A percentile compares a stretch with the other conserved stretches of the same genome.
phyloP scores from a whole-genome alignment of 192 early-diverging fungal species.

The Coemansia sp. region DNA sequence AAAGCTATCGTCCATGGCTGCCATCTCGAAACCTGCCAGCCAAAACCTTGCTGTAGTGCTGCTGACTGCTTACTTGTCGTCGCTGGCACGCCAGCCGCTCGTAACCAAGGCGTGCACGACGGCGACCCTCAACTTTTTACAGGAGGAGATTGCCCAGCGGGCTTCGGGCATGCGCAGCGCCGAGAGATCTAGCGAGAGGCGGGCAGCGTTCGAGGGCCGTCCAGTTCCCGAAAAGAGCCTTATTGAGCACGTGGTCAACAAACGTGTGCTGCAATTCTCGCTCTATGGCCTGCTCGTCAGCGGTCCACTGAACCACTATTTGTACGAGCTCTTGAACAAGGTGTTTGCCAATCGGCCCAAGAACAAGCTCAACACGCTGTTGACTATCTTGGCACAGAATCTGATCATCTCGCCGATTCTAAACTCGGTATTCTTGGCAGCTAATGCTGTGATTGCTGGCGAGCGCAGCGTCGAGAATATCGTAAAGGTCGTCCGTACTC shows the following conservation, averaged over 20 bases:
- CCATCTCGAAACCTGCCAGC: constrained; percentile 41
- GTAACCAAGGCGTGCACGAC: constrained; percentile 79
- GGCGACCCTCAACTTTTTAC: constrained; percentile 70
- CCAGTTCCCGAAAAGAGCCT: constrained; percentile 17
- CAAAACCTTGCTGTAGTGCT: constrained; percentile 47
- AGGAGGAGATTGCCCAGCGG: constrained; percentile 73
- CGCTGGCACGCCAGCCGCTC: constrained; percentile 65
- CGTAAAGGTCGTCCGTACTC: constrained; percentile 55
- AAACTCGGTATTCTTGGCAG: constrained; percentile 81
- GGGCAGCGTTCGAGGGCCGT: constrained; percentile 35
- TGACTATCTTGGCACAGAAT: constrained; percentile 72
- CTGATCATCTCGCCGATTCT: constrained; percentile 82
- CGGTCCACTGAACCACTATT: constrained; percentile 78
- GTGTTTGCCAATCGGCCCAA: constrained; percentile 68
- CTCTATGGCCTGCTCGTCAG: constrained; percentile 77
- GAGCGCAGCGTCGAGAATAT: constrained; percentile 57
- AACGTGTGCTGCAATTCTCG: constrained; percentile 75
- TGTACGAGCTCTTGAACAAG: constrained; percentile 75
- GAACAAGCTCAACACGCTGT: constrained; percentile 61
- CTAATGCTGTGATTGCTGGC: constrained; percentile 81
- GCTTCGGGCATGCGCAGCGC: constrained; percentile 56
- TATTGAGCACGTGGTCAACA: constrained; percentile 52
- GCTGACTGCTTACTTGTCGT: constrained; percentile 61
- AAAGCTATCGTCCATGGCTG: constrained; percentile 30
- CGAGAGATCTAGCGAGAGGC: constrained; percentile 45